Base-by-base conservation (phyloP, 2,329 filamentous ascomycete genomes). In the Phialemoniopsis sp. region DNA sequence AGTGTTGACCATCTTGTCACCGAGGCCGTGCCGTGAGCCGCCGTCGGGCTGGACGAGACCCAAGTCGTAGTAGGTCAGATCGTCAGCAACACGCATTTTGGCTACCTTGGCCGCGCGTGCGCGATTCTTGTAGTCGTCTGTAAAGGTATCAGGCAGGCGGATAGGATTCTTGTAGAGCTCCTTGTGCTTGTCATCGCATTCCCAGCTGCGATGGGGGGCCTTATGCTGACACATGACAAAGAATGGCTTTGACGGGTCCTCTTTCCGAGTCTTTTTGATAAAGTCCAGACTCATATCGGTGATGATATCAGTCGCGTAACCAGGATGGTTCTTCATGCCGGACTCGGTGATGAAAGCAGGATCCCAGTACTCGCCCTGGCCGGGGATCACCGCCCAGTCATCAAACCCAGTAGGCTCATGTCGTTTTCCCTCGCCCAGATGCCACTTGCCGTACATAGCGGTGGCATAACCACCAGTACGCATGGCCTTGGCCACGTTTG, bases 201-300 rank as follows among this genome's bases (percentile, higher is more conserved):
- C 71, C 72, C 73, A 76, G 13, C 59, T 64, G 4, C 71, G 60
- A 45, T 77, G 73, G 0, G 73, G 72, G 1, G 73, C 73, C 46
- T 77, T 77, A 50, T 77, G 72, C 44, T 76, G 73, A 47, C 70
- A 76, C 72, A 77, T 76, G 32, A 73, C 47, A 47, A 75, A 76
- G 52, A 76, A 76, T 0, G 71, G 71, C 40, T 57, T 57, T 31
- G 59, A 55, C 8, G 58, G 54, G 16, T 61, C 54, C 21, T 6
- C 21, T 10, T 26, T 10, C 10, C 53, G 46, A 2, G 38, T 41
- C 28, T 52, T 34, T 26, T 26, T 26, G 14, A 73, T 62, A 48
- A 59, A 73, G 19, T 64, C 48, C 5, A 76, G 45, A 16, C 58
- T 64, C 51, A 72, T 75, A 40, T 75, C 64, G 0, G 70, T 73